Evolutionary conservation across 495 filamentous ascomycete genomes (phyloP), one percentile per base, ranked within the genome.

Genomic region (Barbatosphaeria neglecta): DNA sequence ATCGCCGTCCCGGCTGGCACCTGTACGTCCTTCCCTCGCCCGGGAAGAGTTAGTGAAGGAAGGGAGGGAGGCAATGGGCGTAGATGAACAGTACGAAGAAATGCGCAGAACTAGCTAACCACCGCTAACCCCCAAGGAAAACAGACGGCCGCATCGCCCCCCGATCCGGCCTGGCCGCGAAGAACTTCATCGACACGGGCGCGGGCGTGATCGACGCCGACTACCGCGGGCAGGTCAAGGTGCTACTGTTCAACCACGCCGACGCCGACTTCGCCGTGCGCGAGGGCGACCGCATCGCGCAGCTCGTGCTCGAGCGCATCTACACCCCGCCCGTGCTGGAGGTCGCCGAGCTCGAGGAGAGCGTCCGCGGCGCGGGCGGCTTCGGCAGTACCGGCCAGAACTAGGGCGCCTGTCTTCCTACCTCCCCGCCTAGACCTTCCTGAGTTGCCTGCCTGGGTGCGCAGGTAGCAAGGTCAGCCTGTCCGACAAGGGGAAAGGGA

Each of bases 161-260:
- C 23, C 83, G 92, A 43, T 90, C 84, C 41, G 92, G 92, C 31
- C 82, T 98, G 46, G 90, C 90, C 4, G 73, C 82, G 37, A 96
- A 96, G 67, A 80, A 95, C 68, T 87, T 86, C 70, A 96, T 98
- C 62, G 87, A 95, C 63, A 86, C 83, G 1, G 87, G 90, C 46
- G 92, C 92, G 2, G 92, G 92, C 25, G 92, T 98, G 44, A 95
- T 98, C 59, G 92, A 98, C 69, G 87, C 90, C 7, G 92, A 98
- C 62, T 98, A 98, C 72, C 78, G 92, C 20, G 92, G 92, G 16
- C 85, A 84, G 50, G 83, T 98, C 51, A 94, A 89, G 73, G 83
- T 98, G 18, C 71, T 98, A 54, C 75, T 98, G 33, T 95, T 96
- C 60, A 98, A 98, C 72, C 83, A 93, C 65, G 73, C 72, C 13